Percentiles rank a stretch among this genome's conserved stretches.
These are phyloP conservation scores for Ceratonia siliqua DNA, from an alignment of 306 rosid genomes.

Conservation along the genomic window DNA sequence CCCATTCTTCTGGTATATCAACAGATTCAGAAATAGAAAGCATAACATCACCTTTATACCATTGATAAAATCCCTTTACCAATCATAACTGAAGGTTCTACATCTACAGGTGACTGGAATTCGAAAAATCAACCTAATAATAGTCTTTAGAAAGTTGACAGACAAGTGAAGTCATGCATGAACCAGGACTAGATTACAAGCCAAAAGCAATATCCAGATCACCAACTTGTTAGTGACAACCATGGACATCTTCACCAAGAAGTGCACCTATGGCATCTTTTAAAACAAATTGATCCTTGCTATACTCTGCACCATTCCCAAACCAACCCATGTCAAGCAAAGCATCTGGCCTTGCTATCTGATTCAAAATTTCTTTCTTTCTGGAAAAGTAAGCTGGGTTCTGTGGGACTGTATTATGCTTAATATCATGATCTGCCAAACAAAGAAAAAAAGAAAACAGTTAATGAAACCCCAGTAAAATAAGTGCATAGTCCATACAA, in stretches of 20 bases:
- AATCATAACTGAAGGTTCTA: not conserved
- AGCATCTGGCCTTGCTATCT: constrained; percentile 53
- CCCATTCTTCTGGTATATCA: not conserved
- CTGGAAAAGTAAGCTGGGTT: constrained; percentile 23
- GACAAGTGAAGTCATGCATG: constrained; percentile 48
- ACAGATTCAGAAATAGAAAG: no score
- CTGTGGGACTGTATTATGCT: constrained; percentile 42
- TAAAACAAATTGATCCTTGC: constrained; percentile 33
- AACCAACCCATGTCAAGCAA: constrained; percentile 55
- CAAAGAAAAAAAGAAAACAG: not conserved
- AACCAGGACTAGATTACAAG: constrained; percentile 34
- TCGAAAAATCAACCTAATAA: not conserved
- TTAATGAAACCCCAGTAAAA: not conserved
- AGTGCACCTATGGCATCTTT: constrained; percentile 44
- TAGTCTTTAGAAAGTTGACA: constrained; percentile 19
- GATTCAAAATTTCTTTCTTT: not conserved
- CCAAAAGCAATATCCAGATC: constrained; percentile 31
- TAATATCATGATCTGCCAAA: constrained; percentile 42
- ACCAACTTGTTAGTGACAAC: constrained; percentile 31
- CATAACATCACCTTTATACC: not conserved
- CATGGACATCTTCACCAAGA: constrained; percentile 42
- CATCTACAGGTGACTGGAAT: not conserved
- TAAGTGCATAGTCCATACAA: not conserved
- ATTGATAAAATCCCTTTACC: not conserved
- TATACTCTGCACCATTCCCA: constrained; percentile 34